Base-by-base conservation (phyloP, 1,284 basidiomycete species). In the Hortiboletus rubellus region DNA sequence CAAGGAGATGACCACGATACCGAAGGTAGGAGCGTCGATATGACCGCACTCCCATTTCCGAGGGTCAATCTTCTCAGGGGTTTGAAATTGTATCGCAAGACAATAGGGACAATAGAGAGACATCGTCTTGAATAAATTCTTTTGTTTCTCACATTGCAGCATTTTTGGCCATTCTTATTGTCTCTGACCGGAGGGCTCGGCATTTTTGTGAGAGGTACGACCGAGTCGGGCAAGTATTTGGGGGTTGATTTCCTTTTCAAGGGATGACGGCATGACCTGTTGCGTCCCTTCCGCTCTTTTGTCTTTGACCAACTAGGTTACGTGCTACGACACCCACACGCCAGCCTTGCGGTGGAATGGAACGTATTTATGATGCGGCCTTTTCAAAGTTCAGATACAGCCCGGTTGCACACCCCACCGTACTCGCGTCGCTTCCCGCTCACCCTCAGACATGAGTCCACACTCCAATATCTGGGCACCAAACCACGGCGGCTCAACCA, bases 1-100 rank as follows among this genome's bases (percentile, higher is more conserved):
- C 18, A 57, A 51, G 36, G 78, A 80, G 63, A 79, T 80, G 18
- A 58, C 37, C 18, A 54, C 54, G 37, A 78, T 81, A 53, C 31
- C 68, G 27, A 46, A 37, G 46, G 59, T 30, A 45, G 27, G 27
- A 36, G 37, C 54, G 33, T 15, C 42, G 37, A 48, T 40, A 45
- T 58, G 45, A 60, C 37, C 36, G 30, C 4, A 43, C 22, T 45
- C 36, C 11, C 41, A 27, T 42, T 55, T 6, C 51, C 53, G 48
- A 58, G 33, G 43, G 43, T 12, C 31, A 22, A 31, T 33, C 37
- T 58, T 57, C 60, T 46, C 40, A 44, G 31, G 33, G 33, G 27
- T 27, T 45, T 53, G 11, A 40, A 54, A 52, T 41, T 44, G 50
- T 56, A 43, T 36, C 33, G 18, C 27, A 40, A 59, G 54, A 67